A percentile compares a stretch with the other conserved stretches of the same genome.
Conservation (phyloP, 2,329 filamentous ascomycete species). For the Fusarium scirpi region DNA sequence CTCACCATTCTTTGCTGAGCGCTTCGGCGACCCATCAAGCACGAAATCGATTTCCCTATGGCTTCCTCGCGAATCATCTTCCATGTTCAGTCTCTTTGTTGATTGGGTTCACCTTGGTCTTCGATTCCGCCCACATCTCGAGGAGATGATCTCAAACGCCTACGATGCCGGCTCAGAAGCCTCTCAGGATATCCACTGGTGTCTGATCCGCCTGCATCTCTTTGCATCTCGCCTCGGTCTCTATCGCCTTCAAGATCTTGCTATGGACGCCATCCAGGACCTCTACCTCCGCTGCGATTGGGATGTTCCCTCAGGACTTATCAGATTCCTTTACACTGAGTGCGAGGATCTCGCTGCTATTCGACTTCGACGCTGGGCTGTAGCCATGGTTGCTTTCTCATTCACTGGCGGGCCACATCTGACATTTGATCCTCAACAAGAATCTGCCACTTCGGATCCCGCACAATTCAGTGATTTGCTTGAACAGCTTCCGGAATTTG, state of each 20-base stretch:
- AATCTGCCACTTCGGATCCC: constrained; percentile 47
- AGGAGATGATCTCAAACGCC: constrained; percentile 53
- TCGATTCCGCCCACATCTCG: constrained; percentile 58
- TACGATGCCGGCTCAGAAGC: constrained; percentile 47
- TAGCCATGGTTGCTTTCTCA: constrained; percentile 71
- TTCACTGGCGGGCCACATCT: constrained; percentile 55
- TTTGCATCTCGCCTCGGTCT: constrained; percentile 66
- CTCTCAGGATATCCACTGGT: constrained; percentile 64
- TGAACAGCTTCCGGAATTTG: constrained; percentile 59
- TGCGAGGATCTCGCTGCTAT: constrained; percentile 63
- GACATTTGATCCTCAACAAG: constrained; percentile 48
- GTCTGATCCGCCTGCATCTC: constrained; percentile 67
- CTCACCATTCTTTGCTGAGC: constrained; percentile 62
- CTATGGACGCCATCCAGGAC: constrained; percentile 70
- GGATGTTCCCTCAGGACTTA: constrained; percentile 65
- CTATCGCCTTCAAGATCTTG: constrained; percentile 64
- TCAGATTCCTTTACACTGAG: constrained; percentile 66
- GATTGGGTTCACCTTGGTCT: constrained; percentile 63
- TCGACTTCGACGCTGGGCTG: constrained; percentile 68
- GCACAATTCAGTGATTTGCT: constrained; percentile 59
- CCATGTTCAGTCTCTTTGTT: constrained; percentile 66
- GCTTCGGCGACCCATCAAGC: constrained; percentile 54
- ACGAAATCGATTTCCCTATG: constrained; percentile 52
- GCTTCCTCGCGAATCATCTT: constrained; percentile 61
- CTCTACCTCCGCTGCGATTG: constrained; percentile 69